phyloP scores from a whole-genome alignment of 73 alveolate species.

The Paramecium octaurelia region DNA sequence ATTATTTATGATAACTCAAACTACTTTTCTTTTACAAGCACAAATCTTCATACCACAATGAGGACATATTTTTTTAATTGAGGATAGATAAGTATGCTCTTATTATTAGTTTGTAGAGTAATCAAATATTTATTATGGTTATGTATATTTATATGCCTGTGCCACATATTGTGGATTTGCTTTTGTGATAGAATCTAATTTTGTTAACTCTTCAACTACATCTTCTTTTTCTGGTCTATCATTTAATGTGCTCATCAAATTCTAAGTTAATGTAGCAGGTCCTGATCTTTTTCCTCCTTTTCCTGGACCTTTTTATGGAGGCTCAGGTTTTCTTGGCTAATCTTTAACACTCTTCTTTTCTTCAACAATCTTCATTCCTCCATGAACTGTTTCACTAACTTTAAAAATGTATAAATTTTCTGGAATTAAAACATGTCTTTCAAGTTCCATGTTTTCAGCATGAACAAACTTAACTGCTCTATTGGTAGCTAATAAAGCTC shows the following conservation, averaged over 20 bases:
- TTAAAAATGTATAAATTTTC: conserved; percentile 60
- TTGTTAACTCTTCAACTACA: conserved; percentile 80
- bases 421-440: conserved; percentile 59
- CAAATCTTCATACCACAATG: conserved; percentile 76
- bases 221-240: conserved; percentile 84
- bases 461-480: conserved; percentile 39
- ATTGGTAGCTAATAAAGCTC: conserved; percentile 64
- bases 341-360: conserved; percentile 59
- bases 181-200: conserved; percentile 73
- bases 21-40: conserved; percentile 74
- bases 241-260: conserved; percentile 78
- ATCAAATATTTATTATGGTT: conserved; percentile 84
- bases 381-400: conserved; percentile 45
- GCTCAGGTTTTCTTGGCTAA: conserved; percentile 61
- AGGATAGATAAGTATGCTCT: conserved; percentile 4
- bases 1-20: background rate
- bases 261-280: conserved; percentile 79
- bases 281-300: conserved; percentile 69
- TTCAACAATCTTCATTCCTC: conserved; percentile 51
- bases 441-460: conserved; percentile 58
- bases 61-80: conserved; percentile 70
- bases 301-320: conserved; percentile 72
- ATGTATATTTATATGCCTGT: conserved; percentile 84
- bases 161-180: conserved; percentile 82
- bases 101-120: conserved; percentile 4